Conservation (phyloP, 2,329 filamentous ascomycete species). For the Eutypa lata region DNA sequence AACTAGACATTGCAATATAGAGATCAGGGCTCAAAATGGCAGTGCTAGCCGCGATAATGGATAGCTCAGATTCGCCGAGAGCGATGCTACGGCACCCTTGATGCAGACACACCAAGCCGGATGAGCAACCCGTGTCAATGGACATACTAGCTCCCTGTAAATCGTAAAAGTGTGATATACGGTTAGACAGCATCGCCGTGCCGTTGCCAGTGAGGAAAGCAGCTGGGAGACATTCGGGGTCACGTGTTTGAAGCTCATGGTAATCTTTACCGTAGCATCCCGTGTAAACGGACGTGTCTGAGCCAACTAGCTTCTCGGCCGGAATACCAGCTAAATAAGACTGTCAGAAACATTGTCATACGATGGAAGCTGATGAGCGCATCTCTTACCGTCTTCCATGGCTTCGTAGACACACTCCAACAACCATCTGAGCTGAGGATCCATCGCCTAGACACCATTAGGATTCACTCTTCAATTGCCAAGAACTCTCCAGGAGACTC, state of each 20-base stretch:
- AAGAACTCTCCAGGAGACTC: background rate
- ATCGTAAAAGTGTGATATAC: slow-evolving; percentile 17
- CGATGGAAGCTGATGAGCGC: background rate
- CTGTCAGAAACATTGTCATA: too few species aligned
- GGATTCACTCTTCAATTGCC: too few species aligned
- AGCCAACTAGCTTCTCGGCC: too few species aligned
- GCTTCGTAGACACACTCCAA: background rate
- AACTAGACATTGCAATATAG: too few species aligned
- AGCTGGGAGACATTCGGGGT: background rate
- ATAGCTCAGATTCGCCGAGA: slow-evolving; percentile 11
- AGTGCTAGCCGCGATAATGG: slow-evolving; percentile 15
- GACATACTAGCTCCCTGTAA: slow-evolving; percentile 15
- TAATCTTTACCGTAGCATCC: background rate
- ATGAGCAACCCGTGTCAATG: slow-evolving; percentile 24
- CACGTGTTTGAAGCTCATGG: background rate
- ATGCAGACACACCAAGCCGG: slow-evolving; percentile 18
- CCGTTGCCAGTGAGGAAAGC: background rate
- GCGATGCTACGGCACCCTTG: slow-evolving; percentile 13
- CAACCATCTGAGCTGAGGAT: background rate
- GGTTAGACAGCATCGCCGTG: slow-evolving; percentile 11
- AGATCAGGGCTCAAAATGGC: slow-evolving; percentile 20
- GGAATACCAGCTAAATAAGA: too few species aligned
- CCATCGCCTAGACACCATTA: too few species aligned
- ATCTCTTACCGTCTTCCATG: background rate
- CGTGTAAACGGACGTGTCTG: background rate